phyloP scores from a whole-genome alignment of 371 early-diverging fungal species.

The Mortierella sp. region DNA sequence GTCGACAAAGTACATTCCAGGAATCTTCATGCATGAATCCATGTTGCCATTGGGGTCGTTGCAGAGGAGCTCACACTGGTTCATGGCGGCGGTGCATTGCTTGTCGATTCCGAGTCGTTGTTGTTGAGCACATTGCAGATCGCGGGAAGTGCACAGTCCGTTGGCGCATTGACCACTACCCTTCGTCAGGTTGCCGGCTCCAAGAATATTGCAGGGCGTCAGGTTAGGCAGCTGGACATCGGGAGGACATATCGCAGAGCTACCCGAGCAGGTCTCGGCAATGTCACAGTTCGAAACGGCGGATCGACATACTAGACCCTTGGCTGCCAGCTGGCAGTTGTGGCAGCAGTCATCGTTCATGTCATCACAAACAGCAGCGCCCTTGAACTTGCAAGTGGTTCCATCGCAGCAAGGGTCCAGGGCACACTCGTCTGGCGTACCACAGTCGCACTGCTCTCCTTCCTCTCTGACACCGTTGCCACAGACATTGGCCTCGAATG shows the following conservation, averaged over 20 bases:
- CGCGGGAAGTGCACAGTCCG: constrained; percentile 91
- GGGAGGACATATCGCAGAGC: constrained; percentile 79
- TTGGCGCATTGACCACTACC: constrained; percentile 78
- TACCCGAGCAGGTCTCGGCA: constrained; percentile 86
- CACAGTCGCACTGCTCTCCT: constrained; percentile 97
- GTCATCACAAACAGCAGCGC: constrained; percentile 79
- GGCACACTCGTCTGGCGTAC: constrained; percentile 75
- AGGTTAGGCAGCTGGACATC: constrained; percentile 80
- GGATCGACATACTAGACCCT: constrained; percentile 78
- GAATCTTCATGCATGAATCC: constrained; percentile 74
- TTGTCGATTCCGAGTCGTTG: constrained; percentile 66
- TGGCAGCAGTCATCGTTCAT: constrained; percentile 87
- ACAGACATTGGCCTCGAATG: constrained; percentile 82
- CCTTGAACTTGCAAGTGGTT: constrained; percentile 84
- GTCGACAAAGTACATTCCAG: constrained; percentile 84
- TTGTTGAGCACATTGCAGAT: constrained; percentile 81
- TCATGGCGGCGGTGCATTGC: constrained; percentile 59
- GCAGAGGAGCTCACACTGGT: constrained; percentile 76
- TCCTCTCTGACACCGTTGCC: constrained; percentile 95
- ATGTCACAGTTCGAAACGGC: constrained; percentile 87
- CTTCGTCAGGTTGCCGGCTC: constrained; percentile 38
- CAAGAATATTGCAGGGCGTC: constrained; percentile 63
- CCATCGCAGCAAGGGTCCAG: constrained; percentile 88
- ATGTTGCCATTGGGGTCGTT: constrained; percentile 63
- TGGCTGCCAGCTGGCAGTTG: constrained; percentile 77